These are phyloP conservation scores for Starmerella sirachaensis DNA, from an alignment of 805 yeast genomes.

Conservation along the genomic window DNA sequence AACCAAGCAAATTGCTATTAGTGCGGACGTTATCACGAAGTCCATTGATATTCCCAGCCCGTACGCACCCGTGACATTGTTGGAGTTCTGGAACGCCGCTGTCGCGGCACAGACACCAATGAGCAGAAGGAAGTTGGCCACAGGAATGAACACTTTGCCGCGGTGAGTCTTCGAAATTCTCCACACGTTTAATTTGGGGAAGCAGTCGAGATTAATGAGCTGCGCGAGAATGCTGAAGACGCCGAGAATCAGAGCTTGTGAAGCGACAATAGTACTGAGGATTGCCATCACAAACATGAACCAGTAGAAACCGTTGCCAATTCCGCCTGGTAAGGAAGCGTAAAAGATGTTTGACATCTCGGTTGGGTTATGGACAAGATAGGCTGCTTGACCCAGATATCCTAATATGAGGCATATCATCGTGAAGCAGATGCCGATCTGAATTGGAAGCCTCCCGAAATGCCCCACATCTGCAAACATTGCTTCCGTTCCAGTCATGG, in stretches of 20 bases:
- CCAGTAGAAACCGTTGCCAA: constrained; percentile 39
- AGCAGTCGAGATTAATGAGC: constrained; percentile 42
- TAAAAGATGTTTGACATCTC: constrained; percentile 36
- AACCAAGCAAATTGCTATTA: constrained; percentile 37
- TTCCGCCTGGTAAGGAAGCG: constrained; percentile 40
- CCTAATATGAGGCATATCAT: constrained; percentile 35
- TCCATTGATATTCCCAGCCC: constrained; percentile 49
- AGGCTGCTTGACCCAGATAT: constrained; percentile 50
- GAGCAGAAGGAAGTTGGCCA: constrained; percentile 40
- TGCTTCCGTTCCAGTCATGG: constrained; percentile 50
- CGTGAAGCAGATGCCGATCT: constrained; percentile 31
- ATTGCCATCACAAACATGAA: constrained; percentile 39
- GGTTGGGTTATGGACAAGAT: constrained; percentile 33
- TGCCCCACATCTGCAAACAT: constrained; percentile 55
- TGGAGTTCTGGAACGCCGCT: constrained; percentile 41
- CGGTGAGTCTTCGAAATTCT: constrained; percentile 36
- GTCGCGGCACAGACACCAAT: constrained; percentile 40
- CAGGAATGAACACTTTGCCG: constrained; percentile 46
- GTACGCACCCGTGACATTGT: constrained; percentile 46
- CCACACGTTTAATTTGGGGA: constrained; percentile 38
- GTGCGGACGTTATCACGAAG: constrained; percentile 39
- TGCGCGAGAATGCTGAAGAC: constrained; percentile 44
- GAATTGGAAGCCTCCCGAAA: constrained; percentile 40
- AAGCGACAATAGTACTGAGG: constrained; percentile 45
- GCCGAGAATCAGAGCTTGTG: constrained; percentile 47